phyloP scores from a whole-genome alignment of 2,329 filamentous ascomycete species.

The Penicillium sp. region DNA sequence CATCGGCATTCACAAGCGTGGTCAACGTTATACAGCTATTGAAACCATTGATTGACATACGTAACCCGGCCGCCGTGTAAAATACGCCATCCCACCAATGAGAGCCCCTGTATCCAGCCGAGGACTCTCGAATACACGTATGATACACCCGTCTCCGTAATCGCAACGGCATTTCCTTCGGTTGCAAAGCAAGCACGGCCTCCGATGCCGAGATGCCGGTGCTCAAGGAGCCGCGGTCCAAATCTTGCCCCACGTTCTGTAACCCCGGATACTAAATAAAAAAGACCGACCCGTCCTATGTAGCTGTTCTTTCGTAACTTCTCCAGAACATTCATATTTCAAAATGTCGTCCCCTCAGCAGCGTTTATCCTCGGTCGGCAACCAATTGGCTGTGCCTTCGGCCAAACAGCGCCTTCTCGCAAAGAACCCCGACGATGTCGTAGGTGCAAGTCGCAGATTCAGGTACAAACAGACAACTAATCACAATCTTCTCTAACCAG shows the following conservation, averaged over 20 bases:
- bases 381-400: slow-evolving; percentile 37
- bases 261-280: slow-evolving; percentile 10
- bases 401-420: slow-evolving; percentile 33
- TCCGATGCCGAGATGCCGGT: not conserved
- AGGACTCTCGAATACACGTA: slow-evolving; percentile 24
- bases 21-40: not conserved
- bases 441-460: slow-evolving; percentile 23
- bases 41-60: not conserved
- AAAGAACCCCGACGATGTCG: slow-evolving; percentile 42
- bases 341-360: slow-evolving; percentile 42
- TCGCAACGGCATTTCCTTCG: slow-evolving; percentile 27
- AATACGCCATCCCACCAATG: not conserved
- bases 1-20: not conserved
- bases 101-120: not conserved
- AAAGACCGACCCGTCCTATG: not conserved
- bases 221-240: slow-evolving; percentile 21
- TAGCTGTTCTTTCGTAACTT: not conserved
- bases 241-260: slow-evolving; percentile 22
- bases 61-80: not conserved
- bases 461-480: not conserved
- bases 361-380: slow-evolving; percentile 42
- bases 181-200: slow-evolving; percentile 2
- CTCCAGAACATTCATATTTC: not conserved
- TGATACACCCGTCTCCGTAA: slow-evolving; percentile 20
- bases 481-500: slow-evolving; percentile 16